A percentile compares a stretch with the other conserved stretches of the same genome.
These are phyloP conservation scores for Malassezia psittaci DNA, from an alignment of 1,284 basidiomycete genomes.

Conservation along the genomic window DNA sequence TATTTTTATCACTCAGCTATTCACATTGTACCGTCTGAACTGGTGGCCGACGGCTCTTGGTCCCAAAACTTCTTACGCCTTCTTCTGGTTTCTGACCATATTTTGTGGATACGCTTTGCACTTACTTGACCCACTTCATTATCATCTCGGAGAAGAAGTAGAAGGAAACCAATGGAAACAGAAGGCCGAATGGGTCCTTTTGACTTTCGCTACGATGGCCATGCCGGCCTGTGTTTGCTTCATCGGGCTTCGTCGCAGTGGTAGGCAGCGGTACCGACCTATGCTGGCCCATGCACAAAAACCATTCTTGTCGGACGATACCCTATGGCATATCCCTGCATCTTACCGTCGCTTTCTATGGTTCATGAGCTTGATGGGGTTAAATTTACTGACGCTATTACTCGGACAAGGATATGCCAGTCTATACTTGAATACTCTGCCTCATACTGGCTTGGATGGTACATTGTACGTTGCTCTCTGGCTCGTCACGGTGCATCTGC, in stretches of 20 bases:
- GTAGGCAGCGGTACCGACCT: constrained; percentile 43
- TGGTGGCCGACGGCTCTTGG: constrained; percentile 52
- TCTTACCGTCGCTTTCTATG: constrained; percentile 55
- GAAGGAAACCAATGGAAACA: constrained; percentile 52
- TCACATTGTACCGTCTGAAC: constrained; percentile 52
- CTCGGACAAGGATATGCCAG: constrained; percentile 56
- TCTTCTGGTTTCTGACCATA: constrained; percentile 52
- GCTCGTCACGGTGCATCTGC: constrained; percentile 52
- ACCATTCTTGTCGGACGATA: constrained; percentile 51
- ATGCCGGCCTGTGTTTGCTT: constrained; percentile 51
- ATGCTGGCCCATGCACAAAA: constrained; percentile 49
- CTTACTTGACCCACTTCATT: constrained; percentile 28
- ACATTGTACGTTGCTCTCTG: constrained; percentile 55
- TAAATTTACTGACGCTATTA: constrained; percentile 53
- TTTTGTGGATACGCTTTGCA: constrained; percentile 51
- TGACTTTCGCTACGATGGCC: constrained; percentile 55
- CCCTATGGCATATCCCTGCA: constrained; percentile 51
- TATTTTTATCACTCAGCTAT: constrained; percentile 55
- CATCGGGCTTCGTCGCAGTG: constrained; percentile 33
- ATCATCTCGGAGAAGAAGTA: constrained; percentile 2
- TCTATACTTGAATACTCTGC: constrained; percentile 53
- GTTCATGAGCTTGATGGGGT: constrained; percentile 54
- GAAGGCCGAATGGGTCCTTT: constrained; percentile 54
- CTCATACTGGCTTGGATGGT: constrained; percentile 54
- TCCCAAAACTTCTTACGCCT: constrained; percentile 51